Conservation (phyloP, 208 protist genomes). For the Acanthamoeba culbertsoni region DNA sequence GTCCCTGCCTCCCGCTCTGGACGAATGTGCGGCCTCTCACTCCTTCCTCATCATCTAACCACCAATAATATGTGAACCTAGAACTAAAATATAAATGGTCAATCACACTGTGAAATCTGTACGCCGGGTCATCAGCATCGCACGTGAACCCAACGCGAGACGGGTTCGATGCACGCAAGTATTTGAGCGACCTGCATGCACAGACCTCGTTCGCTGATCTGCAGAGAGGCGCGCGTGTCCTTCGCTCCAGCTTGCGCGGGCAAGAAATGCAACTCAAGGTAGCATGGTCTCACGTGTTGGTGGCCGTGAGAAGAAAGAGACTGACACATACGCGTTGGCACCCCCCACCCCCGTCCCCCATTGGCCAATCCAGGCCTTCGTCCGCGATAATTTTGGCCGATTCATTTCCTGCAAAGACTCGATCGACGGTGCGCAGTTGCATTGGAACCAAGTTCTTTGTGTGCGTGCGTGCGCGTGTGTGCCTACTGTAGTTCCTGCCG, state of each 20-base stretch:
- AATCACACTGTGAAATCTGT: too few relatives aligned
- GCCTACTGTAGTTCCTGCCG: neutral
- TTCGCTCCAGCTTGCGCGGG: neutral
- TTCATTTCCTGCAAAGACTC: constrained; percentile 34
- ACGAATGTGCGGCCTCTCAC: neutral
- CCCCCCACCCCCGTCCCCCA: neutral
- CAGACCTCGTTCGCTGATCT: neutral
- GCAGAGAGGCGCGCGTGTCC: neutral
- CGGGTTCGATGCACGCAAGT: neutral
- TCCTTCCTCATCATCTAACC: neutral
- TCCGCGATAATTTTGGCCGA: neutral
- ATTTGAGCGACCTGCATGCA: neutral
- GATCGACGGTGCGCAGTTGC: neutral
- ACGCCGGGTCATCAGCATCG: neutral
- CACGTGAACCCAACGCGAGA: neutral
- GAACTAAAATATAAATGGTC: too few relatives aligned
- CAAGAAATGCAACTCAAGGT: neutral
- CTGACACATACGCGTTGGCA: neutral
- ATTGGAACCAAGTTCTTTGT: neutral
- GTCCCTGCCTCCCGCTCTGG: neutral
- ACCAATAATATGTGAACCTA: too few relatives aligned
- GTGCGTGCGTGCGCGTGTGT: neutral
- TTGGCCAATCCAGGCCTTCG: neutral
- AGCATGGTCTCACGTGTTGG: too few relatives aligned
- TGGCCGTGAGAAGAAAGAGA: too few relatives aligned